Conservation (phyloP, 306 rosid genomes). For the Sophora flavescens region DNA sequence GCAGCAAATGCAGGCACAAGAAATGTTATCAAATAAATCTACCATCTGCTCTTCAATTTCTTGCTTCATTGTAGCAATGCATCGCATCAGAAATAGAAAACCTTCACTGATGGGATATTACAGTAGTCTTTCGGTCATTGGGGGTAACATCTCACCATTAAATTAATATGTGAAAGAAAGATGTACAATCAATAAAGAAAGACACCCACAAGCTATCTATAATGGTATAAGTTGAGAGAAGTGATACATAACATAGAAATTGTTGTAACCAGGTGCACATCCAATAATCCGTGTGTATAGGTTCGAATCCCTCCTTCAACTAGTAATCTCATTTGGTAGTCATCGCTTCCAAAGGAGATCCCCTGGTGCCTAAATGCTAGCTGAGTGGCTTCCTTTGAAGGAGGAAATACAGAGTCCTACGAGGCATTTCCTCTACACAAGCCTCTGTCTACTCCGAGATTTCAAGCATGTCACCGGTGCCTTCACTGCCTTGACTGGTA, state of each 20-base stretch:
- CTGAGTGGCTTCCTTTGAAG: constrained; percentile 15
- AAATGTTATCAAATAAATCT: constrained; percentile 14
- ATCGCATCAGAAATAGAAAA: constrained; percentile 23
- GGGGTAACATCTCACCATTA: constrained; percentile 31
- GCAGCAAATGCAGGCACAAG: constrained; percentile 21
- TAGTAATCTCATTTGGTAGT: not conserved
- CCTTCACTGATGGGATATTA: not conserved
- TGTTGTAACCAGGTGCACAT: constrained; percentile 7
- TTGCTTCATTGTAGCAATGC: constrained; percentile 27
- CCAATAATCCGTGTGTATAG: constrained; percentile 19
- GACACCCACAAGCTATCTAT: constrained; percentile 8
- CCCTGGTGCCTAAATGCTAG: not conserved
- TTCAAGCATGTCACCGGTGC: not conserved
- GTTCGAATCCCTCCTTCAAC: constrained; percentile 4
- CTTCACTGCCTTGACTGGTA: constrained; percentile 10
- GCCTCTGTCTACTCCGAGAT: not conserved
- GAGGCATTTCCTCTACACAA: not conserved
- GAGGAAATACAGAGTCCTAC: not conserved
- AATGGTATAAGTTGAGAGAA: constrained; percentile 23
- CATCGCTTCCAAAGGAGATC: constrained; percentile 34
- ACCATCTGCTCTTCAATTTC: constrained; percentile 19
- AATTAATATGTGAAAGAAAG: constrained; percentile 24
- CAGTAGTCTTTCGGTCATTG: constrained; percentile 12
- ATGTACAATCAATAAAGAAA: constrained; percentile 42
- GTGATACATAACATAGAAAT: constrained; percentile 14